These are phyloP conservation scores for Orbilia brochopaga DNA, from an alignment of 2,329 filamentous ascomycete genomes.

Conservation along the genomic window DNA sequence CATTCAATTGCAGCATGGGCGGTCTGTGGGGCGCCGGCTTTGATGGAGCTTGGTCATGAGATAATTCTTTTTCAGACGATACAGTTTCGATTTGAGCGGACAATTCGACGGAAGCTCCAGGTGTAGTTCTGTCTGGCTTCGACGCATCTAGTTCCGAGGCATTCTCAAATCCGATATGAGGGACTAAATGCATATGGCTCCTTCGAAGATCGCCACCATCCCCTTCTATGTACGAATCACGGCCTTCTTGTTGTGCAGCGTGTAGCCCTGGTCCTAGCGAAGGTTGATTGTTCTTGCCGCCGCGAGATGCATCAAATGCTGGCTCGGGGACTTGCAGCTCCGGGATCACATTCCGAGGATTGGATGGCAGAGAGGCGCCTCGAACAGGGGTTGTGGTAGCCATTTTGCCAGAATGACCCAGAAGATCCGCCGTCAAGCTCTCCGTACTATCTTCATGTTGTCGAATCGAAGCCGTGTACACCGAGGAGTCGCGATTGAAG, in stretches of 20 bases:
- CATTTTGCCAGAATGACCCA: slow-evolving; percentile 43
- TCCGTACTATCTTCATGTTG: slow-evolving; percentile 52
- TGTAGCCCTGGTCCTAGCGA: slow-evolving; percentile 26
- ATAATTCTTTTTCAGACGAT: not conserved
- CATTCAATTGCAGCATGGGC: slow-evolving; percentile 24
- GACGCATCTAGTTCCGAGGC: slow-evolving; percentile 24
- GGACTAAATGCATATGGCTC: slow-evolving; percentile 41
- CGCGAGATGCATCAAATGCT: slow-evolving; percentile 34
- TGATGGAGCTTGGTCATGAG: not conserved
- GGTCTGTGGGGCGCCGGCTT: slow-evolving; percentile 17
- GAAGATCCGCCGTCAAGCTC: slow-evolving; percentile 47
- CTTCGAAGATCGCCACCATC: slow-evolving; percentile 44
- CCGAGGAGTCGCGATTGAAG: slow-evolving; percentile 52
- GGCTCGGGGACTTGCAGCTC: slow-evolving; percentile 30
- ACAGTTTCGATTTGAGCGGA: not conserved
- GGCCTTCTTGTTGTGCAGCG: slow-evolving; percentile 23
- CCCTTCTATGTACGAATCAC: slow-evolving; percentile 45
- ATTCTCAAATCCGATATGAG: slow-evolving; percentile 40
- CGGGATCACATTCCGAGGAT: slow-evolving; percentile 46
- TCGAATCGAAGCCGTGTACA: slow-evolving; percentile 53
- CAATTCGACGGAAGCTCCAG: slow-evolving; percentile 12
- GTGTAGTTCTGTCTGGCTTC: not conserved
- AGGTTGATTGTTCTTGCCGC: slow-evolving; percentile 8
- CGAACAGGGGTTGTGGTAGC: slow-evolving; percentile 50
- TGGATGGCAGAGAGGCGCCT: slow-evolving; percentile 48